A percentile compares a stretch with the other conserved stretches of the same genome.
phyloP scores from a whole-genome alignment of 768 basidiomycete genomes.

The Macrolepiota dolichaula region DNA sequence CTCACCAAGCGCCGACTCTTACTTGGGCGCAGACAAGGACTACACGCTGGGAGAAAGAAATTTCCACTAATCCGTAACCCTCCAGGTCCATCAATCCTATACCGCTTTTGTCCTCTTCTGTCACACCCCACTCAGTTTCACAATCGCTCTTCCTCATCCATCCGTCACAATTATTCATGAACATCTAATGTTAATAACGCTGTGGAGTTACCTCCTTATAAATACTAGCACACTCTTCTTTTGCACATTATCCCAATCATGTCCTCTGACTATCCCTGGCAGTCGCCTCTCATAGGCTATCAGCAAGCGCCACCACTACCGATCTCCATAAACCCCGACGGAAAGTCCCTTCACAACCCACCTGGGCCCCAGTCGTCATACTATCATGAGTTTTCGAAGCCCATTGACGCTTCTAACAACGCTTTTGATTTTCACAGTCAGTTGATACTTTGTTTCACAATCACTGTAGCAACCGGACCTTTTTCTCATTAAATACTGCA shows the following conservation, averaged over 20 bases:
- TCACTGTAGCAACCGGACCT: neutral
- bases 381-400: constrained; percentile 53
- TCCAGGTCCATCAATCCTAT: constrained; percentile 2
- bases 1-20: neutral
- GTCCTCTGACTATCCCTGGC: constrained; percentile 15
- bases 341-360: constrained; percentile 52
- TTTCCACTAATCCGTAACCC: neutral
- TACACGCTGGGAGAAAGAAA: constrained; percentile 5
- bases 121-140: neutral
- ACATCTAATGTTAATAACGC: neutral
- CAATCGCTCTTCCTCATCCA: neutral
- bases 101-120: neutral
- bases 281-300: constrained; percentile 36
- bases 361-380: constrained; percentile 43
- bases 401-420: constrained; percentile 49
- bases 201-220: constrained; percentile 5
- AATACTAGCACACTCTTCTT: neutral
- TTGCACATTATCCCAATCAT: neutral
- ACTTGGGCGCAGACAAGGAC: neutral
- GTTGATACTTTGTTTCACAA: constrained; percentile 17
- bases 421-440: constrained; percentile 75
- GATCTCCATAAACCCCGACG: constrained; percentile 44
- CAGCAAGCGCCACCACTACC: constrained; percentile 41
- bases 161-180: neutral
- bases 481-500: neutral